Conservation (phyloP, 495 filamentous ascomycete species). For the Tuber magnatum region DNA sequence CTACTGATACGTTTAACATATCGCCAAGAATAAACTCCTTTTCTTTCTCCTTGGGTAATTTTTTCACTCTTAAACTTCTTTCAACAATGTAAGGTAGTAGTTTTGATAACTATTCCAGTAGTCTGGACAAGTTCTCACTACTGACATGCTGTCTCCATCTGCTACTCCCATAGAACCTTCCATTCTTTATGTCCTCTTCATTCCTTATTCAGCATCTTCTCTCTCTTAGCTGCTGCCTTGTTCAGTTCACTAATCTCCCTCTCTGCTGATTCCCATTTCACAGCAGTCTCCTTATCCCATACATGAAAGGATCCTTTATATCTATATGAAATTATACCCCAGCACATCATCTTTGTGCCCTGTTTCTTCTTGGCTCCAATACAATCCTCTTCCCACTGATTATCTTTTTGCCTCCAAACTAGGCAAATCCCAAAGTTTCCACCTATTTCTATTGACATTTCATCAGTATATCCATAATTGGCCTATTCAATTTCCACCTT, state of each 20-base stretch:
- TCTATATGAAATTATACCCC: background rate
- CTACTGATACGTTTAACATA: too few species aligned
- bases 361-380: too few species aligned
- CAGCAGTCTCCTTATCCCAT: background rate
- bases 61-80: too few species aligned
- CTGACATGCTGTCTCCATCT: too few species aligned
- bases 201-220: background rate
- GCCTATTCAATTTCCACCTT: background rate
- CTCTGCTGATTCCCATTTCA: background rate
- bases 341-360: background rate
- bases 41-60: too few species aligned
- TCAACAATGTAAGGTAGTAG: too few species aligned
- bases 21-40: too few species aligned
- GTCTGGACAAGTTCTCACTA: too few species aligned
- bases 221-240: background rate
- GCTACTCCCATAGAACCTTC: too few species aligned
- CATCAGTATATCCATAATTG: constrained; percentile 5
- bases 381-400: too few species aligned
- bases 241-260: background rate
- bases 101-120: too few species aligned
- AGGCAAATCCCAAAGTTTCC: background rate
- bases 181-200: background rate
- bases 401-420: background rate
- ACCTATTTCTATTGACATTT: background rate
- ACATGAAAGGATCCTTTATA: constrained; percentile 7